Percentiles rank a stretch among this genome's conserved stretches.
Evolutionary conservation across 768 basidiomycete species (phyloP).

Genomic region (Rhizopogon rudus): DNA sequence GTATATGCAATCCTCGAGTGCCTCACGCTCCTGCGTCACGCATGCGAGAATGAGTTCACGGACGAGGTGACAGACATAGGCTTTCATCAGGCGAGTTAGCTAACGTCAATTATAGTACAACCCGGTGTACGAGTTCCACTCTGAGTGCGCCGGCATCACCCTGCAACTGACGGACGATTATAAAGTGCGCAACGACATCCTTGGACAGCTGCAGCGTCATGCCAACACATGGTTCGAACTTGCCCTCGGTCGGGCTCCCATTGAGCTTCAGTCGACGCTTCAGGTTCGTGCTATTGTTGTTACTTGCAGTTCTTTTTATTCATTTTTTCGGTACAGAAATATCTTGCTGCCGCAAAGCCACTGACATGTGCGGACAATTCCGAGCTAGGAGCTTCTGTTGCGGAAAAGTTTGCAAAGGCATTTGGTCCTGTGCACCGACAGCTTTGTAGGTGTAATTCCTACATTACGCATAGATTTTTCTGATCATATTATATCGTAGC

Average conservation of each 20-base stretch:
- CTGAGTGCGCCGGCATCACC: constrained; percentile 68
- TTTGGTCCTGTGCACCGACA: constrained; percentile 76
- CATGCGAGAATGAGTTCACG: constrained; percentile 85
- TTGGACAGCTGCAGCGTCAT: constrained; percentile 66
- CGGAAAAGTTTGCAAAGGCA: constrained; percentile 78
- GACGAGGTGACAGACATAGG: constrained; percentile 64
- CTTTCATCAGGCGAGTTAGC: neutral
- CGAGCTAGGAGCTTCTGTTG: constrained; percentile 89
- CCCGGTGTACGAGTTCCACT: constrained; percentile 77
- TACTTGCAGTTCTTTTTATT: neutral
- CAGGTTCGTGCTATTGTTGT: constrained; percentile 53
- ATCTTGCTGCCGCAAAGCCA: constrained; percentile 73
- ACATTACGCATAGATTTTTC: neutral
- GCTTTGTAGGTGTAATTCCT: constrained; percentile 46
- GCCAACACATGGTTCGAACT: constrained; percentile 83
- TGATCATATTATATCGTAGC: constrained; percentile 29
- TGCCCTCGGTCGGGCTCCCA: constrained; percentile 82
- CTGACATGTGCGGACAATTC: constrained; percentile 66
- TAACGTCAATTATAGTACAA: constrained; percentile 61
- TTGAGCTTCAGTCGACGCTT: constrained; percentile 88
- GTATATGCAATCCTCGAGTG: constrained; percentile 90
- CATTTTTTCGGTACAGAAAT: constrained; percentile 55
- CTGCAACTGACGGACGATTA: constrained; percentile 86
- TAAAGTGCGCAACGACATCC: constrained; percentile 77
- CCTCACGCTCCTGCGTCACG: constrained; percentile 79